Evolutionary conservation across 148 eudicot genomes (phyloP).

Genomic region (Rhododendron simsii): DNA sequence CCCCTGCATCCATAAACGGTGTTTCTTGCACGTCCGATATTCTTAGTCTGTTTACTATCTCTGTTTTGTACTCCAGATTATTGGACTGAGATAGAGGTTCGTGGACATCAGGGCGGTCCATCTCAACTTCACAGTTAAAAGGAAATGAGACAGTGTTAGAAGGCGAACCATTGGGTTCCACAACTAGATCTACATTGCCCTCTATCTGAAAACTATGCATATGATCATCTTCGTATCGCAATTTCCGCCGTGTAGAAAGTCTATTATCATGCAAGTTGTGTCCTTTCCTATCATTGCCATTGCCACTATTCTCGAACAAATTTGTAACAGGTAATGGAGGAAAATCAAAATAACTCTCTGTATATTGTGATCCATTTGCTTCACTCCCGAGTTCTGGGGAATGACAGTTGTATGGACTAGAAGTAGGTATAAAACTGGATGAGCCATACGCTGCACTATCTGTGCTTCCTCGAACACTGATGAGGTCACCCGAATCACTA

Average conservation of each 20-base stretch:
- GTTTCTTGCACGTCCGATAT: slow-evolving; percentile 66
- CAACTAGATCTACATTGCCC: slow-evolving; percentile 67
- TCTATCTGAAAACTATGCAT: slow-evolving; percentile 78
- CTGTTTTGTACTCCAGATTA: slow-evolving; percentile 43
- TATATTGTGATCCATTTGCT: slow-evolving; percentile 38
- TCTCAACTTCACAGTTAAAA: slow-evolving; percentile 46
- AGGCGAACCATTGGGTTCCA: slow-evolving; percentile 54
- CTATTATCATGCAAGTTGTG: slow-evolving; percentile 35
- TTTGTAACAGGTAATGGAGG: slow-evolving; percentile 85
- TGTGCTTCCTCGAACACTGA: slow-evolving; percentile 57
- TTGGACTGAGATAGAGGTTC: slow-evolving; percentile 33
- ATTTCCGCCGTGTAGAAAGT: slow-evolving; percentile 34
- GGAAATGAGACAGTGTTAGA: slow-evolving; percentile 27
- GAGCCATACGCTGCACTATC: slow-evolving; percentile 65
- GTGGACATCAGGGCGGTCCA: slow-evolving; percentile 26
- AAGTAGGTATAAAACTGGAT: slow-evolving; percentile 47
- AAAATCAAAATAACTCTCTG: slow-evolving; percentile 65
- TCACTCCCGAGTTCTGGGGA: slow-evolving; percentile 40
- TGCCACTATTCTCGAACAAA: slow-evolving; percentile 58
- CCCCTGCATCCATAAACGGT: slow-evolving; percentile 36
- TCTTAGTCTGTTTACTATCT: slow-evolving; percentile 49
- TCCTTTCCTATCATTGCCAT: slow-evolving; percentile 37
- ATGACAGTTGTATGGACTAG: slow-evolving; percentile 37
- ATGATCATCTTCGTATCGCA: slow-evolving; percentile 35
- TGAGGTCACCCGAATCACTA: slow-evolving; percentile 65